phyloP scores from a whole-genome alignment of 441 rosid species.

The Erysimum cheiri region DNA sequence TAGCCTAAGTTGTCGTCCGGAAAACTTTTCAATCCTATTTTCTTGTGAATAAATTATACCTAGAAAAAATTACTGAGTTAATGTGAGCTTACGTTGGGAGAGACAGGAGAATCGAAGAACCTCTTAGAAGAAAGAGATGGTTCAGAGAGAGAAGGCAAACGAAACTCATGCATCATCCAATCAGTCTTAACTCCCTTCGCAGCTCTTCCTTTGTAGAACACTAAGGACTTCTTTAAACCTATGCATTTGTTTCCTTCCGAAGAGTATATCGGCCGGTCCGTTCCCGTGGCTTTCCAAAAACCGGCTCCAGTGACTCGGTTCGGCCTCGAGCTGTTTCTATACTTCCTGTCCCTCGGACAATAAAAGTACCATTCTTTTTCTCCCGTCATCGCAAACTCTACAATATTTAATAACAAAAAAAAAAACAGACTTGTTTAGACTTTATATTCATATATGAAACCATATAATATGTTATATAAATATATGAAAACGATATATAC shows the following conservation, averaged over 20 bases:
- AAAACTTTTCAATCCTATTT: slow-evolving; percentile 5
- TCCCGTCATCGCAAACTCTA: slow-evolving; percentile 70
- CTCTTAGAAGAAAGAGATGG: slow-evolving; percentile 54
- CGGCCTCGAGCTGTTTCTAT: slow-evolving; percentile 81
- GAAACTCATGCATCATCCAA: slow-evolving; percentile 99
- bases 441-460: slow-evolving; percentile 9
- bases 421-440: background rate
- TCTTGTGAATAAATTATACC: background rate
- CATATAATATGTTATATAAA: background rate
- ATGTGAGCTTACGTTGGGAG: slow-evolving; percentile 63
- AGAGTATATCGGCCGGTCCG: slow-evolving; percentile 84
- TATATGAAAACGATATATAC: slow-evolving; percentile 47
- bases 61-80: background rate
- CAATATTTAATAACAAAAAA: slow-evolving; percentile 1
- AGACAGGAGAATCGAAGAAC: slow-evolving; percentile 56
- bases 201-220: slow-evolving; percentile 84
- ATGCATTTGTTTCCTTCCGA: slow-evolving; percentile 83
- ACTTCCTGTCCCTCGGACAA: slow-evolving; percentile 85
- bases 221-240: slow-evolving; percentile 88
- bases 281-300: slow-evolving; percentile 92
- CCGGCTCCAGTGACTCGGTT: slow-evolving; percentile 86
- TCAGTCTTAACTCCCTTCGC: slow-evolving; percentile 94
- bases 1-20: slow-evolving; percentile 2
- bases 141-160: slow-evolving; percentile 75
- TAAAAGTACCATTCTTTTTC: slow-evolving; percentile 90